Evolutionary conservation across 2,329 filamentous ascomycete species (phyloP).

Genomic region (Aspergillus sp.): DNA sequence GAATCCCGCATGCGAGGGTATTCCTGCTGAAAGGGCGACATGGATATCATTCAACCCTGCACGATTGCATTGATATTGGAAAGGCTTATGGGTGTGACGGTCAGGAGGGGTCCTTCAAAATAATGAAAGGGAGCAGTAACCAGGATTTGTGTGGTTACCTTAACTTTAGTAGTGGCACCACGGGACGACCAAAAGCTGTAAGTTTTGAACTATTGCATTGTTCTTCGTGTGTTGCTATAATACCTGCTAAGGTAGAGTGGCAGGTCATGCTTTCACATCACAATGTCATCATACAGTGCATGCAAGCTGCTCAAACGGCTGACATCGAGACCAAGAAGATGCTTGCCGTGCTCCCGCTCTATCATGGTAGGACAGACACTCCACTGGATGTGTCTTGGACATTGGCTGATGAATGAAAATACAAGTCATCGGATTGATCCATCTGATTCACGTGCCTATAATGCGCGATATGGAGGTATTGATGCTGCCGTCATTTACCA

Average conservation of each 20-base stretch:
- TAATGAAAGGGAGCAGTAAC: conserved; percentile 58
- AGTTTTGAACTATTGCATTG: background rate
- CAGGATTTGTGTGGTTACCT: conserved; percentile 58
- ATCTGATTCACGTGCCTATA: conserved; percentile 64
- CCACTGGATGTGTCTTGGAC: too few relatives aligned
- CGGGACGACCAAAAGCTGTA: conserved; percentile 52
- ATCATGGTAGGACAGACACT: conserved; percentile 49
- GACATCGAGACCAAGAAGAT: conserved; percentile 49
- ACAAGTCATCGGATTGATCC: conserved; percentile 63
- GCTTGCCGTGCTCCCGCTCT: conserved; percentile 62
- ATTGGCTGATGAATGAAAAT: background rate
- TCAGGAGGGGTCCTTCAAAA: conserved; percentile 46
- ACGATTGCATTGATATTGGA: conserved; percentile 36
- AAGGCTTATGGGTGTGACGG: conserved; percentile 36
- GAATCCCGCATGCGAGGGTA: conserved; percentile 54
- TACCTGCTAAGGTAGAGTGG: background rate
- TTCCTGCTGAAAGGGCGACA: conserved; percentile 60
- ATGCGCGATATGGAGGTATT: conserved; percentile 66
- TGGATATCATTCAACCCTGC: conserved; percentile 51
- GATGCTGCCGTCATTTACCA: conserved; percentile 66
- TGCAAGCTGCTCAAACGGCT: conserved; percentile 60
- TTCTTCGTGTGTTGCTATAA: too few relatives aligned
- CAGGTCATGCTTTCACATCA: conserved; percentile 56
- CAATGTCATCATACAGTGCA: conserved; percentile 61
- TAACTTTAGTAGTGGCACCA: conserved; percentile 54